phyloP scores from a whole-genome alignment of 441 rosid species.

The Macaranga tanarius region DNA sequence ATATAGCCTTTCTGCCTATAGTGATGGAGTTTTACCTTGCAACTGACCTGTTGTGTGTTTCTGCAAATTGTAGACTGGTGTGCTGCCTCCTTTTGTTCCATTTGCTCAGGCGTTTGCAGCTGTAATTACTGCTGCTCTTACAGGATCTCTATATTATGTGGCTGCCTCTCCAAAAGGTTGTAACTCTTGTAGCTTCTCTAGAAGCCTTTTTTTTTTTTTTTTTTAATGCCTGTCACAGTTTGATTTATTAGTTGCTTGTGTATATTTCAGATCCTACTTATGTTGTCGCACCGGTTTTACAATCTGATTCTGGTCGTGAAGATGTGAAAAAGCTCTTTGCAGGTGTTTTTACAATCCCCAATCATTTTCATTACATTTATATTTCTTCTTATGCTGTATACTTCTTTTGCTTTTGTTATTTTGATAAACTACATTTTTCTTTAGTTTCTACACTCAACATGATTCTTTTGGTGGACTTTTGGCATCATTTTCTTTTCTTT shows the following conservation, averaged over 20 bases:
- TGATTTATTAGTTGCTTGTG: not conserved
- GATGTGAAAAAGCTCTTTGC: constrained; percentile 85
- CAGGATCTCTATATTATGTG: constrained; percentile 79
- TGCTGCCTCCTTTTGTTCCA: constrained; percentile 89
- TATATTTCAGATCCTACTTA: constrained; percentile 73
- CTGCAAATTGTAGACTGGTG: constrained; percentile 53
- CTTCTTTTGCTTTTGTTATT: not conserved
- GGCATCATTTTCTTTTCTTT: not conserved
- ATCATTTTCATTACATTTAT: not conserved
- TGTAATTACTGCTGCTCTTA: constrained; percentile 77
- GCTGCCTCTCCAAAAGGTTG: constrained; percentile 92
- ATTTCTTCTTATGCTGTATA: not conserved
- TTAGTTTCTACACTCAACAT: not conserved
- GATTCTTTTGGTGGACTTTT: not conserved
- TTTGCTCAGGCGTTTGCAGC: constrained; percentile 97
- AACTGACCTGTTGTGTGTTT: constrained; percentile 15
- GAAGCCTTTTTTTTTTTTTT: not conserved
- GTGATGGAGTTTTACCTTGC: not conserved
- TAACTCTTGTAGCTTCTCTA: not conserved
- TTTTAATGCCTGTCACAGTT: not conserved
- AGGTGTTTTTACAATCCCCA: constrained; percentile 41
- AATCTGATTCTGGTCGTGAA: constrained; percentile 58
- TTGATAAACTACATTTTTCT: not conserved
- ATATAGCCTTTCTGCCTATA: not conserved
- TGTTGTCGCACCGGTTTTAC: constrained; percentile 76